Conservation (phyloP, 169 alveolate genomes). For the Nephromyces sp. region DNA sequence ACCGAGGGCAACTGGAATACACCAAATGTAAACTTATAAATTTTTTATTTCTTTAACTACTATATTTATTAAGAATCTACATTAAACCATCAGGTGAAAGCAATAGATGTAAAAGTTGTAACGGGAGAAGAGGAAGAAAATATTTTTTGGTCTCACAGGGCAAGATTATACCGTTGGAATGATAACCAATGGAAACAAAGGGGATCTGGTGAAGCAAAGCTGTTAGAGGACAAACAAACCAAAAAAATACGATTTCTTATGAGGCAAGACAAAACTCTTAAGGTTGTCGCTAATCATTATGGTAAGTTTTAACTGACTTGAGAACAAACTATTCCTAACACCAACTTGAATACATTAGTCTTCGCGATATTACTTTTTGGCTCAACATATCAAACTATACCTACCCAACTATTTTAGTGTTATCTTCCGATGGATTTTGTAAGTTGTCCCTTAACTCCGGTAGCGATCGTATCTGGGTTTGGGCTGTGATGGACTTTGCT, state of each 20-base stretch:
- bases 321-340: background rate
- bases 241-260: constrained; percentile 81
- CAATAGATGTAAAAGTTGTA: constrained; percentile 79
- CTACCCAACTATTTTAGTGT: constrained; percentile 19
- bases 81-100: constrained; percentile 62
- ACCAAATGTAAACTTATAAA: constrained; percentile 27
- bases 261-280: constrained; percentile 91
- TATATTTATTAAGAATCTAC: background rate
- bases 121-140: constrained; percentile 96
- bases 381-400: background rate
- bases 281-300: constrained; percentile 89
- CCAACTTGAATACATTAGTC: too few relatives aligned
- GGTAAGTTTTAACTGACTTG: constrained; percentile 16
- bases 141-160: constrained; percentile 81
- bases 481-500: constrained; percentile 89
- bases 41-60: background rate
- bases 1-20: constrained; percentile 57
- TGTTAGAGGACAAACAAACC: constrained; percentile 80
- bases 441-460: constrained; percentile 87
- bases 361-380: background rate
- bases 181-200: constrained; percentile 95
- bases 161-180: constrained; percentile 83
- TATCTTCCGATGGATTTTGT: constrained; percentile 70
- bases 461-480: constrained; percentile 89
- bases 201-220: constrained; percentile 90